Conservation (phyloP, 2,329 filamentous ascomycete species). For the Diplodia sapinea region DNA sequence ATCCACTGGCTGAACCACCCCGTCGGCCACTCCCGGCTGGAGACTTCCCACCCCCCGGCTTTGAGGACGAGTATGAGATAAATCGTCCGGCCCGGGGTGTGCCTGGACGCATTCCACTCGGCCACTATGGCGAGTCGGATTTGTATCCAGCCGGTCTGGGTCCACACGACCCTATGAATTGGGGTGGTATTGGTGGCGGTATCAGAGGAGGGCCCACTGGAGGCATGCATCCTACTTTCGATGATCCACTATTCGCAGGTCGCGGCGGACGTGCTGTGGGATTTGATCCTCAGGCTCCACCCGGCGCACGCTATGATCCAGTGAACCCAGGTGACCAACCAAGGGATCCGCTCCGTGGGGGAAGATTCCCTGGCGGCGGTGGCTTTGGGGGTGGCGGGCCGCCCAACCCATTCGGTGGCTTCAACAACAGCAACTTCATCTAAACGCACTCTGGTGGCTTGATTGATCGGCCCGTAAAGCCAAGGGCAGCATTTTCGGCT, state of each 20-base stretch:
- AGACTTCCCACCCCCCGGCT: constrained; percentile 84
- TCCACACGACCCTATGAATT: constrained; percentile 80
- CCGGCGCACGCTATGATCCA: constrained; percentile 91
- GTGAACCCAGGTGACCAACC: constrained; percentile 62
- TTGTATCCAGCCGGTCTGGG: constrained; percentile 85
- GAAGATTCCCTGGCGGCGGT: constrained; percentile 35
- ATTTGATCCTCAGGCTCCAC: constrained; percentile 76
- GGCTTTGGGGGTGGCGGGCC: constrained; percentile 50
- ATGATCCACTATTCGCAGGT: constrained; percentile 82
- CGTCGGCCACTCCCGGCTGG: constrained; percentile 69
- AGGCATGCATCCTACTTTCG: constrained; percentile 96
- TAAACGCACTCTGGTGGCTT: constrained; percentile 35
- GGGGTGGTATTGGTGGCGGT: constrained; percentile 63
- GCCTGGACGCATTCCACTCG: constrained; percentile 62
- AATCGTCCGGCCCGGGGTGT: constrained; percentile 67
- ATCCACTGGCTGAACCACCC: constrained; percentile 67
- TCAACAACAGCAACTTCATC: constrained; percentile 65
- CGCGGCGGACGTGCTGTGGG: constrained; percentile 54
- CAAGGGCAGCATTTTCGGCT: background rate
- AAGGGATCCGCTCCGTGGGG: constrained; percentile 37
- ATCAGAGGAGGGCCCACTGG: constrained; percentile 67
- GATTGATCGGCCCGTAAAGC: background rate
- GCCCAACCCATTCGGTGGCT: constrained; percentile 65
- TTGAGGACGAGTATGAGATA: constrained; percentile 91
- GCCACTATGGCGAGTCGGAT: constrained; percentile 80